Evolutionary conservation across 176 grass and related monocot species (phyloP).

Genomic region (Carex scoparia): DNA sequence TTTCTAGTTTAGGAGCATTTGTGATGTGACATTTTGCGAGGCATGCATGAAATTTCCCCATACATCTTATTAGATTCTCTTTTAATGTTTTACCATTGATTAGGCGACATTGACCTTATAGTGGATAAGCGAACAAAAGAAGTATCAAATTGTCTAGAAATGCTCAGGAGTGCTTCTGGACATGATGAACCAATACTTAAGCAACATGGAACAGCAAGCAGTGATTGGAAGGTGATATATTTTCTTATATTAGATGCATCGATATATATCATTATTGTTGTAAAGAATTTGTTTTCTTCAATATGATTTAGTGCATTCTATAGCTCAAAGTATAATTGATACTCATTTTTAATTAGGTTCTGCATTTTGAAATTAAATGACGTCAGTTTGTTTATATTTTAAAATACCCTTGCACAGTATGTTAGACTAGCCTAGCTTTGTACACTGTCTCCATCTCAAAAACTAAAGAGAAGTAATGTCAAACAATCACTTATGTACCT

Average conservation of each 20-base stretch:
- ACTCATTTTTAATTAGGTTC: conserved; percentile 26
- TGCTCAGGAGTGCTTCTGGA: conserved; percentile 70
- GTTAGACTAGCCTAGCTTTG: neutral
- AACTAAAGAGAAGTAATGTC: neutral
- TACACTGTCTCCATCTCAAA: neutral
- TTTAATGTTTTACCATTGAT: conserved; percentile 6
- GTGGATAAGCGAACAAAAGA: conserved; percentile 52
- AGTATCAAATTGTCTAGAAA: conserved; percentile 74
- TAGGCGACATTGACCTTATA: conserved; percentile 59
- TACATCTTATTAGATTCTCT: conserved; percentile 11
- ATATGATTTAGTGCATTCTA: conserved; percentile 11
- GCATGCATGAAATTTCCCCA: neutral
- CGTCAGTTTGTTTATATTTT: neutral
- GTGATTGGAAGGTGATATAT: conserved; percentile 81
- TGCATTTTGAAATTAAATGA: neutral
- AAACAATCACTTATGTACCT: neutral
- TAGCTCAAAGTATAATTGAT: neutral
- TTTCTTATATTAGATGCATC: neutral
- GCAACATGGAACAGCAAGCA: conserved; percentile 30
- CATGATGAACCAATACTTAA: conserved; percentile 25
- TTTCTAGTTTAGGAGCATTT: neutral
- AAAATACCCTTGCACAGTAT: neutral
- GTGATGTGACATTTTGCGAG: neutral
- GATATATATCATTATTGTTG: neutral
- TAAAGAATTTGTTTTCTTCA: neutral